phyloP scores from a whole-genome alignment of 208 protist species.

The Leishmania major region DNA sequence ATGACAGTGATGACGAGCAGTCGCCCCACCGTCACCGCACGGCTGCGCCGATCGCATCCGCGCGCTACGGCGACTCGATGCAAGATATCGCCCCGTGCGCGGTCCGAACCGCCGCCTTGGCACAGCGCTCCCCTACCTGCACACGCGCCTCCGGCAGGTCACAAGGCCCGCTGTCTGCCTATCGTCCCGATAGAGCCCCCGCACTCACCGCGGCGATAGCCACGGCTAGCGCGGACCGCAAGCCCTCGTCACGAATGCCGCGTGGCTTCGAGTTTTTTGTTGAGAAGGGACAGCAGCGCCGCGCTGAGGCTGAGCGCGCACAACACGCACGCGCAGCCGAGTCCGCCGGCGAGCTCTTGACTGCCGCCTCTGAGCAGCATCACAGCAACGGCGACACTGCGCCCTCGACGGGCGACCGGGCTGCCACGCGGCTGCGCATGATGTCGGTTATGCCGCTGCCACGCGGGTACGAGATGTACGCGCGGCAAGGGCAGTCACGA shows the following conservation, averaged over 20 bases:
- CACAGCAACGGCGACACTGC: neutral
- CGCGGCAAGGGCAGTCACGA: conserved; percentile 20
- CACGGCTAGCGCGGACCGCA: neutral
- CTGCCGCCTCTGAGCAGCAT: neutral
- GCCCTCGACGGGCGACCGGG: neutral
- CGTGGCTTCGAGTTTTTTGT: conserved; percentile 39
- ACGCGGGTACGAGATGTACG: conserved; percentile 24
- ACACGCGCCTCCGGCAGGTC: neutral
- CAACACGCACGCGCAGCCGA: conserved; percentile 12
- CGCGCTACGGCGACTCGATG: neutral
- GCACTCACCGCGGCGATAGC: neutral
- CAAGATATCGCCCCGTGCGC: neutral
- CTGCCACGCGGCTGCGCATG: conserved; percentile 4
- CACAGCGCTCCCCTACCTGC: neutral
- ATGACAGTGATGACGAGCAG: no score
- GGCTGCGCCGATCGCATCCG: neutral
- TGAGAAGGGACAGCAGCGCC: conserved; percentile 40
- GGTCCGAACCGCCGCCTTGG: conserved; percentile 12
- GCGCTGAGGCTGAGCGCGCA: conserved; percentile 27
- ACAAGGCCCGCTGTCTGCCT: neutral
- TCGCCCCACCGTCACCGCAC: neutral
- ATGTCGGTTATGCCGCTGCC: conserved; percentile 22
- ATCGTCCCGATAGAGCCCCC: neutral
- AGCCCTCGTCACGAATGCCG: neutral
- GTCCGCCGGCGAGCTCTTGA: conserved; percentile 9